Conservation (phyloP, 2,329 filamentous ascomycete species). For the Aspergillus hiratsukae region DNA sequence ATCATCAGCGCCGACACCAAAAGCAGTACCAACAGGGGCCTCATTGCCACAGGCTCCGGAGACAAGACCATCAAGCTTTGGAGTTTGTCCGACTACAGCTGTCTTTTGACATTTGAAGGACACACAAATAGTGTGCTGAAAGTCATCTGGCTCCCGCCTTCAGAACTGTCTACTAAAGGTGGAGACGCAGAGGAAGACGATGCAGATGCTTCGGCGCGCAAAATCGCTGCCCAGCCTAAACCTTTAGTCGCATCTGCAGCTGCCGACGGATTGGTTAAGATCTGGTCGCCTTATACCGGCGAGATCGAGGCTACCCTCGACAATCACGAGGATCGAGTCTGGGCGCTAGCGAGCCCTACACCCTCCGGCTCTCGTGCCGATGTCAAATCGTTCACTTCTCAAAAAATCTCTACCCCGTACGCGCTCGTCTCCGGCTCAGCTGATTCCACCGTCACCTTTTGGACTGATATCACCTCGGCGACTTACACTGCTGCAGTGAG, state of each 20-base stretch:
- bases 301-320: constrained; percentile 87
- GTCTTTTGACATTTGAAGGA: constrained; percentile 88
- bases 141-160: constrained; percentile 73
- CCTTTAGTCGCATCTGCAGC: constrained; percentile 71
- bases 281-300: constrained; percentile 85
- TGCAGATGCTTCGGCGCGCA: constrained; percentile 23
- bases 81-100: constrained; percentile 88
- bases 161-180: constrained; percentile 32
- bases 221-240: constrained; percentile 28
- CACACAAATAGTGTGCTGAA: constrained; percentile 95
- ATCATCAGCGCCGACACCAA: constrained; percentile 68
- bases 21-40: constrained; percentile 68
- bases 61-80: constrained; percentile 96
- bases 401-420: constrained; percentile 45
- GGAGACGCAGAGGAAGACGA: constrained; percentile 32
- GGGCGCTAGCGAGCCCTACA: constrained; percentile 72
- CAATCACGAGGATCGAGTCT: constrained; percentile 94
- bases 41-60: constrained; percentile 84
- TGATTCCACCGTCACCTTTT: constrained; percentile 91
- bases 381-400: constrained; percentile 26
- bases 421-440: constrained; percentile 84
- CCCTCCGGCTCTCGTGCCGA: constrained; percentile 31
- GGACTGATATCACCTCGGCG: constrained; percentile 82
- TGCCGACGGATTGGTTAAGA: constrained; percentile 90
- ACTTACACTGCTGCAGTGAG: constrained; percentile 71